Evolutionary conservation across 2,329 filamentous ascomycete species (phyloP).

Genomic region (Hypoxylon sp.): DNA sequence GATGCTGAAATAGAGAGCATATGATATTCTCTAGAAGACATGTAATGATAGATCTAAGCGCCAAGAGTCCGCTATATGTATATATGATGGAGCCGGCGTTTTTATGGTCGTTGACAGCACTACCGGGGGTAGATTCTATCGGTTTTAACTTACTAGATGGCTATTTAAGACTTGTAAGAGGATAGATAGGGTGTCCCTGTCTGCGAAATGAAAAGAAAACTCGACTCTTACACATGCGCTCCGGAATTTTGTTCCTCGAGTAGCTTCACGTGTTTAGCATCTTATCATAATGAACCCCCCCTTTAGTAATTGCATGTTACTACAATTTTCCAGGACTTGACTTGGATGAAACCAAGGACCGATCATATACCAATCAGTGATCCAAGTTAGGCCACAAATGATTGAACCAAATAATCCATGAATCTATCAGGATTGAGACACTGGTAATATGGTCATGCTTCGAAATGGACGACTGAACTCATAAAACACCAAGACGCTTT

Average conservation of each 20-base stretch:
- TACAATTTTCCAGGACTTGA: neutral
- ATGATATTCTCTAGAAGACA: neutral
- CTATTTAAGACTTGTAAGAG: conserved; percentile 22
- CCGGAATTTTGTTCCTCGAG: neutral
- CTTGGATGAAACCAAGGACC: too few species aligned
- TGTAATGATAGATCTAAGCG: conserved; percentile 39
- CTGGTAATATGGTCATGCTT: neutral
- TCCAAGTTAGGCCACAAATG: too few species aligned
- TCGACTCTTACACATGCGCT: conserved; percentile 28
- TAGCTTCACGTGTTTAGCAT: neutral
- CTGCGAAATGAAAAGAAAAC: conserved; percentile 31
- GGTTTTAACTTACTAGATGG: conserved; percentile 38
- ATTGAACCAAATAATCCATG: too few species aligned
- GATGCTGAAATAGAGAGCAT: conserved; percentile 56
- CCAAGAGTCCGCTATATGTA: conserved; percentile 38
- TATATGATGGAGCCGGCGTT: conserved; percentile 45
- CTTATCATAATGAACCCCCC: too few species aligned
- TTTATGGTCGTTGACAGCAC: conserved; percentile 34
- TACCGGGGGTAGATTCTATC: conserved; percentile 28
- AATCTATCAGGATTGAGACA: too few species aligned
- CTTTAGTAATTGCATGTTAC: neutral
- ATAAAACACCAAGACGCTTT: neutral
- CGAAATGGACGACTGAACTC: neutral
- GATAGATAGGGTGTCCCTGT: conserved; percentile 22
- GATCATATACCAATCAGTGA: too few species aligned